Conservation (phyloP, 129 eudicot genomes). For the Rutidosis leptorrhynchoides region DNA sequence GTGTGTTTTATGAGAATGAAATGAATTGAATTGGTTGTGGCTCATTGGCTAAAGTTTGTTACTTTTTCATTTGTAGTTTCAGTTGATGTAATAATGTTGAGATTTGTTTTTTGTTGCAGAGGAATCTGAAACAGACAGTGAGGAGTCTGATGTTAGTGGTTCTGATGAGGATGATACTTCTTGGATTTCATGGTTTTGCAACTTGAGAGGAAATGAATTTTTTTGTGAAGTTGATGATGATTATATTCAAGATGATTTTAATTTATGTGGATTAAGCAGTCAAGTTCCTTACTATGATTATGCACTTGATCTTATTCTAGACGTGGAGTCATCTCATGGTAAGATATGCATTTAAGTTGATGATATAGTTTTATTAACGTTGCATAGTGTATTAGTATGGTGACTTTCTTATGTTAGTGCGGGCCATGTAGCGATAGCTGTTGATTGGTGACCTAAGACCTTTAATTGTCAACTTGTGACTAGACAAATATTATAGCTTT, state of each 20-base stretch:
- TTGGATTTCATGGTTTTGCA: constrained; percentile 94
- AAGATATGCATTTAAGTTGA: constrained; percentile 15
- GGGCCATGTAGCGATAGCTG: background rate
- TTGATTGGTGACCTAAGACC: background rate
- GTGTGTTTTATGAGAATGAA: background rate
- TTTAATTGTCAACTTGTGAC: background rate
- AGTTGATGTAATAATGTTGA: background rate
- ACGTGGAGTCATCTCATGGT: constrained; percentile 84
- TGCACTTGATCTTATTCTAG: constrained; percentile 78
- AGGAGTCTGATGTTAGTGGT: constrained; percentile 84
- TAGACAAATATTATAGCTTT: background rate
- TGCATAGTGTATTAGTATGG: constrained; percentile 9
- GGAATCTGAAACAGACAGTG: constrained; percentile 84
- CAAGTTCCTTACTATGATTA: constrained; percentile 86
- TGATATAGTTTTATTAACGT: constrained; percentile 21
- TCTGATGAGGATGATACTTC: constrained; percentile 86
- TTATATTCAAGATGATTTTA: constrained; percentile 81
- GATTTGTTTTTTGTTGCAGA: constrained; percentile 36
- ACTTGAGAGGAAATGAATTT: constrained; percentile 76
- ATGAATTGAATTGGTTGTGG: background rate
- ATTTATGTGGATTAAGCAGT: constrained; percentile 79
- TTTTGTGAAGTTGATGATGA: constrained; percentile 88
- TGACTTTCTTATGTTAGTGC: background rate
- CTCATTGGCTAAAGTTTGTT: constrained; percentile 1
- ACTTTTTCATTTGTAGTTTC: background rate